phyloP scores from a whole-genome alignment of 202 grass and related monocot genomes.

The Hordeum pubiflorum region DNA sequence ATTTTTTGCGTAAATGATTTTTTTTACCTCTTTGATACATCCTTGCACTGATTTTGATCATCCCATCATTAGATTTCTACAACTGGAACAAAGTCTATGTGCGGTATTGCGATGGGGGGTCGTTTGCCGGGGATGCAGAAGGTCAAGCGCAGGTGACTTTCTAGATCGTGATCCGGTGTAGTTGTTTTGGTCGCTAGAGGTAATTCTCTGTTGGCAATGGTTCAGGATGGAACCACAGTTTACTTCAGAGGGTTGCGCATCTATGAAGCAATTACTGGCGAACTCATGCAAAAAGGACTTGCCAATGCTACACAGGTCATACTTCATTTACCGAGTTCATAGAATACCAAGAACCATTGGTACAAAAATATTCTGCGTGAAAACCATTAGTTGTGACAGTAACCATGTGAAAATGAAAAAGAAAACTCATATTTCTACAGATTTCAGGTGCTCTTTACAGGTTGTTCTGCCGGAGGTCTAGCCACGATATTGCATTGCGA shows the following conservation, averaged over 20 bases:
- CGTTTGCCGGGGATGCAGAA: not conserved
- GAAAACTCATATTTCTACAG: not conserved
- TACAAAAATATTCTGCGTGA: not conserved
- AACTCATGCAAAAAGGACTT: conserved; percentile 54
- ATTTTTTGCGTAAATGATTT: not conserved
- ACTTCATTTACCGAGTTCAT: not conserved
- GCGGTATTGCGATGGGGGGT: not conserved
- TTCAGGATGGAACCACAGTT: conserved; percentile 38
- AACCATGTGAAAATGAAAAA: not conserved
- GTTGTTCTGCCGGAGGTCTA: conserved; percentile 73
- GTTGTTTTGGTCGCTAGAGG: not conserved
- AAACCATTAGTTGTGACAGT: not conserved
- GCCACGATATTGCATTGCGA: conserved; percentile 61
- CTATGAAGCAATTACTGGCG: conserved; percentile 44
- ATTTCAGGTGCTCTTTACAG: conserved; percentile 57
- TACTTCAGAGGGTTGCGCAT: conserved; percentile 61
- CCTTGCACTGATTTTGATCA: not conserved
- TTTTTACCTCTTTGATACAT: not conserved
- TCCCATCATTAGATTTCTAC: conserved; percentile 7
- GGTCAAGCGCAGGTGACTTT: conserved; percentile 23
- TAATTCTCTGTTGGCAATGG: not conserved
- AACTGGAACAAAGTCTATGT: not conserved
- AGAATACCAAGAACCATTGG: not conserved
- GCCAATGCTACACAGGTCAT: conserved; percentile 37
- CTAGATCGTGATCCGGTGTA: not conserved